A percentile compares a stretch with the other conserved stretches of the same genome.
Evolutionary conservation across 164 flowering plant species (phyloP).

Genomic region (Macadamia integrifolia): DNA sequence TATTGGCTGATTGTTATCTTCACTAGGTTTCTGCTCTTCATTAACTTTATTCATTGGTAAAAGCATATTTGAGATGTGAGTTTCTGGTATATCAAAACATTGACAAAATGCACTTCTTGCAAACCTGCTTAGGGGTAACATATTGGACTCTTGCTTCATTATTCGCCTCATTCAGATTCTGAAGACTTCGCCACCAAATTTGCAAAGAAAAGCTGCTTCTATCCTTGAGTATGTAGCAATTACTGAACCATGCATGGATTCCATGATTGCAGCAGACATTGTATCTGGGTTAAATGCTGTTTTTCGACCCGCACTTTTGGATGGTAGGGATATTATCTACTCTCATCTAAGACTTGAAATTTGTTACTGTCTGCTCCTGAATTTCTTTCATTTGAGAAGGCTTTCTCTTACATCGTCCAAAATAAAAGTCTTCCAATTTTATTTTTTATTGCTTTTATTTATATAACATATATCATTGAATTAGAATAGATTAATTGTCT

Average conservation of each 20-base stretch:
- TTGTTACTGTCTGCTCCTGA: too few relatives aligned
- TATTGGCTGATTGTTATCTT: too few relatives aligned
- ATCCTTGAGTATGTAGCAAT: slow-evolving; percentile 53
- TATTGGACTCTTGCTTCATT: slow-evolving; percentile 38
- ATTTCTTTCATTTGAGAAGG: too few relatives aligned
- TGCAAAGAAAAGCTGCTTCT: slow-evolving; percentile 70
- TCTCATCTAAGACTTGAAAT: not conserved
- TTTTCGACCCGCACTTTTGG: slow-evolving; percentile 36
- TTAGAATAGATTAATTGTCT: too few relatives aligned
- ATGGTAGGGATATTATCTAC: slow-evolving; percentile 33
- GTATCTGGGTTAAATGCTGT: slow-evolving; percentile 50
- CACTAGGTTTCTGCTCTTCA: too few relatives aligned
- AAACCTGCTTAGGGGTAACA: slow-evolving; percentile 27
- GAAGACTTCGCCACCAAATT: slow-evolving; percentile 45
- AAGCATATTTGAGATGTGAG: too few relatives aligned
- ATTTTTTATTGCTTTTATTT: too few relatives aligned
- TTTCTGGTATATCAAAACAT: not conserved
- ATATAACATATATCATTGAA: too few relatives aligned
- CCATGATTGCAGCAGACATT: slow-evolving; percentile 38
- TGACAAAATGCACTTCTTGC: slow-evolving; percentile 7
- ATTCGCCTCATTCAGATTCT: slow-evolving; percentile 50
- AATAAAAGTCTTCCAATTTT: too few relatives aligned
- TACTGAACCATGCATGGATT: slow-evolving; percentile 34
- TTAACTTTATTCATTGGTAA: too few relatives aligned
- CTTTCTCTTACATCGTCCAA: too few relatives aligned